Conservation (phyloP, 2,329 filamentous ascomycete genomes). For the Ceratocystiopsis sp. region DNA sequence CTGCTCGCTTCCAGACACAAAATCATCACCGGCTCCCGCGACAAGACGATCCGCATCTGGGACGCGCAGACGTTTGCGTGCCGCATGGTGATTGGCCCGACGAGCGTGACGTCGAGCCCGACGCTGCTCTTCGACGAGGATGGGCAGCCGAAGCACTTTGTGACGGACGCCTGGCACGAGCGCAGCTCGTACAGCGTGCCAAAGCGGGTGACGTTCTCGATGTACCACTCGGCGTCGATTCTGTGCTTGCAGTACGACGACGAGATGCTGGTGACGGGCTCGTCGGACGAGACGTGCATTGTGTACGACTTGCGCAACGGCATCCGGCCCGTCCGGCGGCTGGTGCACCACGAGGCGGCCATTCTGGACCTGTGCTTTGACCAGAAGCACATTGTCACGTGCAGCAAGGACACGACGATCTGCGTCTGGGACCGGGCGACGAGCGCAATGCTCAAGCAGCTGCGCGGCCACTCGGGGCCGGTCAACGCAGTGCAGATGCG, state of each 20-base stretch:
- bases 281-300: slow-evolving; percentile 81
- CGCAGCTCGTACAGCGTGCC: slow-evolving; percentile 30
- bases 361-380: slow-evolving; percentile 92
- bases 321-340: slow-evolving; percentile 63
- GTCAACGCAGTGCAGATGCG: slow-evolving; percentile 95
- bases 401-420: slow-evolving; percentile 88
- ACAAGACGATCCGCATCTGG: slow-evolving; percentile 93
- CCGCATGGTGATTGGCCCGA: slow-evolving; percentile 69
- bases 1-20: slow-evolving; percentile 29
- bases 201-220: slow-evolving; percentile 35
- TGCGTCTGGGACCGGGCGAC: slow-evolving; percentile 86
- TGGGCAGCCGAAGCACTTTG: slow-evolving; percentile 35
- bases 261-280: slow-evolving; percentile 83
- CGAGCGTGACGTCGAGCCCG: slow-evolving; percentile 38
- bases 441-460: slow-evolving; percentile 56
- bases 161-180: slow-evolving; percentile 21
- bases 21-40: slow-evolving; percentile 90
- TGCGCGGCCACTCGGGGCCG: slow-evolving; percentile 74
- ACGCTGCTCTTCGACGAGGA: slow-evolving; percentile 34
- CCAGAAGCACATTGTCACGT: slow-evolving; percentile 82
- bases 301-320: slow-evolving; percentile 69
- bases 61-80: slow-evolving; percentile 82
- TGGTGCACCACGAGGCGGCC: slow-evolving; percentile 66
- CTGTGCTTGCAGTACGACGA: slow-evolving; percentile 91
- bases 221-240: slow-evolving; percentile 79